These are phyloP conservation scores for Didymella glomerata DNA, from an alignment of 2,329 filamentous ascomycete genomes.

Conservation along the genomic window DNA sequence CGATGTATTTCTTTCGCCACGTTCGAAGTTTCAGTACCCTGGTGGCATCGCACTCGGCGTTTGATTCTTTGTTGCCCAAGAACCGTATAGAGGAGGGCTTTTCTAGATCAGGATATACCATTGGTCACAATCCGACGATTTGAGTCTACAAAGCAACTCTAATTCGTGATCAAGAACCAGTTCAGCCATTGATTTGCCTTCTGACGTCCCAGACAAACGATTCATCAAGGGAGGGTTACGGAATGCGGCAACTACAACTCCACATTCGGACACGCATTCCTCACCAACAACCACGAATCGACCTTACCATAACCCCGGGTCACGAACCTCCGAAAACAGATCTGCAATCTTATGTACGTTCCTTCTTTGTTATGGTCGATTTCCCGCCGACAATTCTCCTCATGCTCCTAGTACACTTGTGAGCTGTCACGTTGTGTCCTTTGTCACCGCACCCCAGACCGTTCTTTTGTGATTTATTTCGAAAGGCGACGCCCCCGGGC, in stretches of 20 bases:
- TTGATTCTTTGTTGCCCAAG: constrained; percentile 20
- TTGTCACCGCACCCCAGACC: constrained; percentile 26
- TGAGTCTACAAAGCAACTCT: neutral
- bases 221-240: constrained; percentile 28
- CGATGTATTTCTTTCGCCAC: constrained; percentile 21
- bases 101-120: constrained; percentile 27
- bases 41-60: constrained; percentile 39
- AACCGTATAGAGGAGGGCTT: constrained; percentile 20
- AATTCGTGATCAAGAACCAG: neutral
- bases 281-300: constrained; percentile 20
- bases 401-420: constrained; percentile 19
- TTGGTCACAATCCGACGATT: constrained; percentile 16
- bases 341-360: constrained; percentile 34
- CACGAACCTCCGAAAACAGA: constrained; percentile 26
- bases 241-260: constrained; percentile 29
- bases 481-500: constrained; percentile 4
- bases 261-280: constrained; percentile 22
- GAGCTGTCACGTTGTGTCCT: constrained; percentile 20
- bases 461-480: constrained; percentile 22
- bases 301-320: constrained; percentile 17
- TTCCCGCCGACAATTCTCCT: constrained; percentile 23
- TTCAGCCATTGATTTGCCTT: constrained; percentile 6
- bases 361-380: constrained; percentile 39
- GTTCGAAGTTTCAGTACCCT: constrained; percentile 21
- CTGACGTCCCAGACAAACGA: constrained; percentile 11